A percentile compares a stretch with the other conserved stretches of the same genome.
Conservation (phyloP, 108 stramenopile genomes). For the Pseudonitzschia pungens region DNA sequence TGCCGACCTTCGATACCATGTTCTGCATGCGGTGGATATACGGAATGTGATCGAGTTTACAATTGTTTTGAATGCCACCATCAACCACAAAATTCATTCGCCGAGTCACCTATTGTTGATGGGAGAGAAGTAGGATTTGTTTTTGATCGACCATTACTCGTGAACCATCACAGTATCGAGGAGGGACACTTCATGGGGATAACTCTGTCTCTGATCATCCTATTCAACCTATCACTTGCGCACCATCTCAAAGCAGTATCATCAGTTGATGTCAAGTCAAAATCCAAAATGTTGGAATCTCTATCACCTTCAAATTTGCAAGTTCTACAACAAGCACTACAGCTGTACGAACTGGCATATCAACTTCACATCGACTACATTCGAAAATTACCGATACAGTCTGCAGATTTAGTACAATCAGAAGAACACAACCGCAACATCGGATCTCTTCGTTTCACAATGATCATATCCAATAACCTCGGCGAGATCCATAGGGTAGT, state of each 20-base stretch:
- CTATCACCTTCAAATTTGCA: not conserved
- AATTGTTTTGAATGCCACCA: not conserved
- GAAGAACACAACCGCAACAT: not conserved
- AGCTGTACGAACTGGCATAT: constrained; percentile 28
- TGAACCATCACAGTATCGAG: not conserved
- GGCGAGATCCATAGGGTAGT: constrained; percentile 28
- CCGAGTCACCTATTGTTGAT: not conserved
- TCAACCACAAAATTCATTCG: not conserved
- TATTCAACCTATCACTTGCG: constrained; percentile 27
- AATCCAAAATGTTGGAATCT: not conserved
- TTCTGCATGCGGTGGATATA: not conserved
- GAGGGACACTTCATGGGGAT: constrained; percentile 27
- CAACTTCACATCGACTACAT: constrained; percentile 22
- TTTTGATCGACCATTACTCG: constrained; percentile 18
- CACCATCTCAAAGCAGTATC: constrained; percentile 20
- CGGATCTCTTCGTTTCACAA: constrained; percentile 26
- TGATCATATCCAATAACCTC: constrained; percentile 35
- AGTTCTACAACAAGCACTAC: constrained; percentile 10
- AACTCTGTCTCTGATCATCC: constrained; percentile 18
- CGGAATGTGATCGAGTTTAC: not conserved
- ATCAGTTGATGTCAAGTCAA: not conserved
- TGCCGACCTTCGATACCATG: not conserved
- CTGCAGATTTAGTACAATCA: not conserved
- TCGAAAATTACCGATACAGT: not conserved
- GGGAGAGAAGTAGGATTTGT: constrained; percentile 14